Evolutionary conservation across 768 basidiomycete species (phyloP).

Genomic region (Russula abietina): DNA sequence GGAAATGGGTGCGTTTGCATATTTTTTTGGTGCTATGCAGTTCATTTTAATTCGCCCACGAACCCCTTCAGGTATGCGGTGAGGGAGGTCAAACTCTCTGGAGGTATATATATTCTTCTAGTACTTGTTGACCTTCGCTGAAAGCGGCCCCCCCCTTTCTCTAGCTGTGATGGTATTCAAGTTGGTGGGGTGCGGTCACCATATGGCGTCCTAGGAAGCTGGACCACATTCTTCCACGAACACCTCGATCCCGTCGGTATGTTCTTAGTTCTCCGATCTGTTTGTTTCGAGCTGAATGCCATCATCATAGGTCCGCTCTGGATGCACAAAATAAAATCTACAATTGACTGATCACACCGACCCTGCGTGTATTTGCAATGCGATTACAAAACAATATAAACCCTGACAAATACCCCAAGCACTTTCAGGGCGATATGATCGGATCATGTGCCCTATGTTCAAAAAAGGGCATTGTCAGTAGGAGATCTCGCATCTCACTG

Average conservation of each 20-base stretch:
- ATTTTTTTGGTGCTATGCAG: neutral
- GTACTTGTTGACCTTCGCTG: neutral
- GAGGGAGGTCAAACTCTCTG: constrained; percentile 30
- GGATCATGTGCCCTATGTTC: too few species aligned
- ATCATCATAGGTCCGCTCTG: constrained; percentile 29
- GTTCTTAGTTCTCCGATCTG: neutral
- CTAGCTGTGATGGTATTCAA: constrained; percentile 57
- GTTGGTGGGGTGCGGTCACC: constrained; percentile 54
- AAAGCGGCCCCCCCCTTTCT: neutral
- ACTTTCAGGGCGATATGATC: neutral
- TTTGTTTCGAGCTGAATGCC: neutral
- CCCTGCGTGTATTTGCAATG: neutral
- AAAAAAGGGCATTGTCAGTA: too few species aligned
- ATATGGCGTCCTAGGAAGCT: constrained; percentile 51
- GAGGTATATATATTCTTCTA: constrained; percentile 15
- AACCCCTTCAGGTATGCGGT: constrained; percentile 9
- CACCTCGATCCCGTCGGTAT: constrained; percentile 43
- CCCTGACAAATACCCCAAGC: neutral
- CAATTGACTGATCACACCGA: neutral
- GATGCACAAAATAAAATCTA: constrained; percentile 27
- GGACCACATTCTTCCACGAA: constrained; percentile 48
- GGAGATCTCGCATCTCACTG: too few species aligned
- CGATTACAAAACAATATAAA: neutral
- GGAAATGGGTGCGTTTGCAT: constrained; percentile 52
- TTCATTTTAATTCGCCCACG: neutral